Conservation (phyloP, 345 rosid species). For the Passiflora organensis region DNA sequence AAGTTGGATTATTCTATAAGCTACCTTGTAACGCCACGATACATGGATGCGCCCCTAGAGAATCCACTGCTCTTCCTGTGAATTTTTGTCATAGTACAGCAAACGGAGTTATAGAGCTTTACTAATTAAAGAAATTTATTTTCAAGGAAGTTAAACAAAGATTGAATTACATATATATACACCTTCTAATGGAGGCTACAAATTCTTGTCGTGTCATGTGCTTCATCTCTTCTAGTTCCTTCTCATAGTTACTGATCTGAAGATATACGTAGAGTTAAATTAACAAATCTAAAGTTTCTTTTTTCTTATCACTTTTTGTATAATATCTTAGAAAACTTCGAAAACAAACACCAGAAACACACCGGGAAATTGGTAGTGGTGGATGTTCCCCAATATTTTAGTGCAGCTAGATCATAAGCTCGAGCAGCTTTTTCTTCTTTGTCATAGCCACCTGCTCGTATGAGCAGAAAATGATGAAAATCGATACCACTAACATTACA, state of each 20-base stretch:
- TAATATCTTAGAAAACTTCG: not conserved
- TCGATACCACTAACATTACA: not conserved
- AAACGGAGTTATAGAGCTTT: not conserved
- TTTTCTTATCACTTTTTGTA: not conserved
- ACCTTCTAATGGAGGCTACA: constrained; percentile 97
- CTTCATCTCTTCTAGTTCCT: constrained; percentile 97
- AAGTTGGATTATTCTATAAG: not conserved
- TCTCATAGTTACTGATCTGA: constrained; percentile 89
- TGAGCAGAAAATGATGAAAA: not conserved
- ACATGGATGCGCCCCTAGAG: constrained; percentile 99
- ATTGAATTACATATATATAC: not conserved
- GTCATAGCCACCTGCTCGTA: constrained; percentile 82
- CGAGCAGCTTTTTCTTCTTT: constrained; percentile 99
- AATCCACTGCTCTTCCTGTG: constrained; percentile 97
- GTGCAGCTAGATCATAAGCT: constrained; percentile 93
- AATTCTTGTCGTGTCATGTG: constrained; percentile 98
- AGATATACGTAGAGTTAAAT: too few species aligned
- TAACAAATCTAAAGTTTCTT: too few species aligned
- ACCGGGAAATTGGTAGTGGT: constrained; percentile 97
- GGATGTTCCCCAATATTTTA: constrained; percentile 96
- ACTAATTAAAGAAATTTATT: not conserved
- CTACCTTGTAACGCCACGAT: constrained; percentile 98
- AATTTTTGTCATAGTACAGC: not conserved
- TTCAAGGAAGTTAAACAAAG: not conserved
- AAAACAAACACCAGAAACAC: not conserved